Base-by-base conservation (phyloP, 495 filamentous ascomycete species). In the Penicillium lividum region DNA sequence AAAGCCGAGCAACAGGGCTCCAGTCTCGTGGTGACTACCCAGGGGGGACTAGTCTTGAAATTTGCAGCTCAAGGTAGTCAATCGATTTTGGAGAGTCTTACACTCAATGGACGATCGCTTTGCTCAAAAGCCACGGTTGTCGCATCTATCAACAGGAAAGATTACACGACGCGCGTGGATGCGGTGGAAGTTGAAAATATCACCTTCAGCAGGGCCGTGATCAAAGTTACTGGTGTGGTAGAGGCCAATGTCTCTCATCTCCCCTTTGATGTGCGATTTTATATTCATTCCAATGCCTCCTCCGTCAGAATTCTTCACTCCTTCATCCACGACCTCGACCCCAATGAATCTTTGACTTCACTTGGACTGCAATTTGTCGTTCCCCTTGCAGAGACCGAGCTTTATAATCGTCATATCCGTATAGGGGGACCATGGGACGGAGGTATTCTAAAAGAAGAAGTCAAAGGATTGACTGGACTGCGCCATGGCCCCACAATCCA, bases 181-280 rank as follows among this genome's bases (percentile, higher is more conserved):
- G 10, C 54, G 0, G 51, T 58, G 22, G 42, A 45, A 7, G 48
- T 65, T 28, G 62, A 65, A 34, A 65, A 61, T 44, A n/a, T 30
- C 7, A 58, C 62, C 3, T 57, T 51, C 10, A 55, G 30, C 28
- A 42, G 62, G 9, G 62, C 44, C 1, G 51, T 65, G 1, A 42
- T 65, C 28, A 65, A 65, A 45, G 51, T 59, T 0, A 55, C 51
- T 25, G 62, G 58, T 6, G 48, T 44, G 5, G 58, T 58, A 31
- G 38, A 55, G 22, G 42, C 22, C 22, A 51, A 13, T 6, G 42
- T 28, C 18, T 10, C 46, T 8, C 62, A 56, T 63, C 64, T 77
- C n/a, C 75, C 74, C 33, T 77, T 77, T 45, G 64, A 74, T 16
- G 27, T 77, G 3, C 67, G 76, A 27, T 77, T 77, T 58, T 79